These are phyloP conservation scores for Yarrowia keelungensis DNA, from an alignment of 805 yeast genomes.

Conservation along the genomic window DNA sequence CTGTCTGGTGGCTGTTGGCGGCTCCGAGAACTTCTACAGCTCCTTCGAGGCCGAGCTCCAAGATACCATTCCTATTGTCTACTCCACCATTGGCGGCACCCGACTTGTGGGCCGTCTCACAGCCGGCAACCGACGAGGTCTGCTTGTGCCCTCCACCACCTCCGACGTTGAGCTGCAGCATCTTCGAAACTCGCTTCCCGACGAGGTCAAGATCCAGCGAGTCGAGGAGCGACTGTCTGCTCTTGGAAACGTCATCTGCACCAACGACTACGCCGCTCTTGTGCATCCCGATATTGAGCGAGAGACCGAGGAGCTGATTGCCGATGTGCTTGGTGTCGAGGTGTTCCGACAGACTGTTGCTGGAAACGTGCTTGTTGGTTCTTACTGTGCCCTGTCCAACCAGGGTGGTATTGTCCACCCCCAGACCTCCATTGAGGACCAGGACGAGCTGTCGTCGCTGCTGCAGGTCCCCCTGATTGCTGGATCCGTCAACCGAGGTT, in stretches of 20 bases:
- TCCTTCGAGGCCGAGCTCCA: constrained; percentile 98
- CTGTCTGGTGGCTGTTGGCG: constrained; percentile 96
- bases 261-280: constrained; percentile 97
- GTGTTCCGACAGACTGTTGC: constrained; percentile 99
- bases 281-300: constrained; percentile 99
- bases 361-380: constrained; percentile 96
- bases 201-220: constrained; percentile 91
- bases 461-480: constrained; percentile 98
- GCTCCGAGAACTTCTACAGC: constrained; percentile 81
- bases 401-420: constrained; percentile 99
- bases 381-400: constrained; percentile 91
- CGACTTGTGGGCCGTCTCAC: constrained; percentile 98
- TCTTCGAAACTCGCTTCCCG: constrained; percentile 94
- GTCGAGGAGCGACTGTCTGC: constrained; percentile 98
- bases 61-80: constrained; percentile 94
- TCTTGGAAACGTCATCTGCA: constrained; percentile 95
- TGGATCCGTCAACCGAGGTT: constrained; percentile 98
- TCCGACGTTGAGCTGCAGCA: constrained; percentile 99
- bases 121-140: constrained; percentile 97
- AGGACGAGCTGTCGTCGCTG: constrained; percentile 94
- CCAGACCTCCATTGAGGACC: constrained; percentile 95
- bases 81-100: constrained; percentile 97
- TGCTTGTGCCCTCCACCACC: constrained; percentile 95
- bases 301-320: constrained; percentile 97
- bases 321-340: constrained; percentile 97